phyloP scores from a whole-genome alignment of 1,284 basidiomycete species.

The Marasmius tenuissimus region DNA sequence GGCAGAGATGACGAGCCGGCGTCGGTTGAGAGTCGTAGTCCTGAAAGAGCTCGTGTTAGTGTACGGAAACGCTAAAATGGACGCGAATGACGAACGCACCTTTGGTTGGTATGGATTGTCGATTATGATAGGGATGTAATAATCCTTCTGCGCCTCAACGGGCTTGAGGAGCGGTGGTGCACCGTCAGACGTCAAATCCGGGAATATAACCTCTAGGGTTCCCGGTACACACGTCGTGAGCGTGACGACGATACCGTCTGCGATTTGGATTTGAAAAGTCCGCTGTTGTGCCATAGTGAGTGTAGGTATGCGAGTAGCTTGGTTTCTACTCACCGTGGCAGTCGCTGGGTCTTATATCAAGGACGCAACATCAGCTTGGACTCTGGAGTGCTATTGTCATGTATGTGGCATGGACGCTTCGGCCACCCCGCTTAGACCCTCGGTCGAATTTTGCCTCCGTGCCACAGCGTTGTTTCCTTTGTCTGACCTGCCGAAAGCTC shows the following conservation, averaged over 20 bases:
- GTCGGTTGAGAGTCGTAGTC: neutral
- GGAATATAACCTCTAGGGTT: neutral
- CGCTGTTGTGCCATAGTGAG: neutral
- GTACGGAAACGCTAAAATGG: neutral
- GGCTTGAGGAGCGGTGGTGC: neutral
- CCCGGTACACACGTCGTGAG: neutral
- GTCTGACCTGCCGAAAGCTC: no score
- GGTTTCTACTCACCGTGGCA: no score
- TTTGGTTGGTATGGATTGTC: neutral
- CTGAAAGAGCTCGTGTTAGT: neutral
- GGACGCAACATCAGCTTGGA: no score
- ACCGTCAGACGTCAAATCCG: neutral
- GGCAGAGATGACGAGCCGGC: neutral
- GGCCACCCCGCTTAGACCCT: no score
- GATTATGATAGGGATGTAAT: neutral
- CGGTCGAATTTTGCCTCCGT: no score
- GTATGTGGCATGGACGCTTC: no score
- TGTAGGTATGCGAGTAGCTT: no score
- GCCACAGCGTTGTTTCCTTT: no score
- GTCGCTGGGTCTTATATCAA: no score
- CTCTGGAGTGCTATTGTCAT: no score
- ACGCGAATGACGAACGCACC: neutral
- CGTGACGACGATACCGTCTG: neutral
- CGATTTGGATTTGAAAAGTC: neutral
- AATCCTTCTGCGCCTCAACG: neutral